Evolutionary conservation across 1,284 basidiomycete species (phyloP).

Genomic region (Ceratobasidium sp.): DNA sequence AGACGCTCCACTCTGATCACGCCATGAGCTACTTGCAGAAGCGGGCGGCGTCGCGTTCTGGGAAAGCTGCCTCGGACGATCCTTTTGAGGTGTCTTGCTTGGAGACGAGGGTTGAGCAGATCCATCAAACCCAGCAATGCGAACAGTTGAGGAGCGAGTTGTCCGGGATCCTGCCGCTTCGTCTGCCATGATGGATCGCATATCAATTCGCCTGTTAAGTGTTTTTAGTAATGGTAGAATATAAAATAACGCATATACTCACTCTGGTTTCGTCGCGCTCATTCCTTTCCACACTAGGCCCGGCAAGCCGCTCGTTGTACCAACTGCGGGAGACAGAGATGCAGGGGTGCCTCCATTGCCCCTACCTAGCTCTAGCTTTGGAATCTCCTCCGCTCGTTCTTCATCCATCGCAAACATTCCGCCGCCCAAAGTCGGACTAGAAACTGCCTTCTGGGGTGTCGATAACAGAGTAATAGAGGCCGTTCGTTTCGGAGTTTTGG

Average conservation of each 20-base stretch:
- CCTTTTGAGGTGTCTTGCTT: conserved; percentile 40
- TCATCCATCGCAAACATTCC: conserved; percentile 79
- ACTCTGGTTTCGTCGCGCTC: conserved; percentile 34
- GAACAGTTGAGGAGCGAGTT: conserved; percentile 48
- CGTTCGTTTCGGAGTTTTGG: conserved; percentile 52
- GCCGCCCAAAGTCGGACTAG: conserved; percentile 51
- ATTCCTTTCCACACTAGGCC: conserved; percentile 45
- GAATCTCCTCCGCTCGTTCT: conserved; percentile 55
- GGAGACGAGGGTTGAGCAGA: conserved; percentile 25
- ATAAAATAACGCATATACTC: background rate
- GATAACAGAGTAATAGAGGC: conserved; percentile 47
- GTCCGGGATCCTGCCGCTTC: conserved; percentile 60
- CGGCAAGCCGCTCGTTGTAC: too few relatives aligned
- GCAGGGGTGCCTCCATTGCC: conserved; percentile 52
- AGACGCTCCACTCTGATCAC: conserved; percentile 8
- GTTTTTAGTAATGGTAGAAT: conserved; percentile 60
- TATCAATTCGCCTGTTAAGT: conserved; percentile 72
- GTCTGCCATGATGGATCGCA: conserved; percentile 90
- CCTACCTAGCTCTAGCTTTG: conserved; percentile 45
- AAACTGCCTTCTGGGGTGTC: conserved; percentile 52
- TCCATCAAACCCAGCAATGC: conserved; percentile 47
- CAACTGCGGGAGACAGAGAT: conserved; percentile 52
- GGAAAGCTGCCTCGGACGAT: conserved; percentile 40
- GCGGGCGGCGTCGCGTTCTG: conserved; percentile 35
- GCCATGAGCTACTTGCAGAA: conserved; percentile 40